Base-by-base conservation (phyloP, 2,329 filamentous ascomycete species). In the Cryoendolithus antarcticus region DNA sequence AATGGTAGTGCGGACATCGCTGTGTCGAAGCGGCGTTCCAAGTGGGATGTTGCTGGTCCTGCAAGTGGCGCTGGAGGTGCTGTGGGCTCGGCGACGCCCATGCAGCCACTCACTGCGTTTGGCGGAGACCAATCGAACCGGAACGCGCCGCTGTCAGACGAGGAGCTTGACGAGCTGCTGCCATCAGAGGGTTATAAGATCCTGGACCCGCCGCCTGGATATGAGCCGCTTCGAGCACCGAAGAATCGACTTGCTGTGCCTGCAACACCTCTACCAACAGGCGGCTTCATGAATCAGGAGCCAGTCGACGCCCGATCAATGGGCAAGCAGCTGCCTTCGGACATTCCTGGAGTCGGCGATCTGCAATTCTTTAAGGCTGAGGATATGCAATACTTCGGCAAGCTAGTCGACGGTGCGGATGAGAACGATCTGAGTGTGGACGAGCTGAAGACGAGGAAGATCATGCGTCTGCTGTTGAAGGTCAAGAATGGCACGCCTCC, bases 401-500 rank as follows among this genome's bases (percentile, higher is more conserved):
- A 98, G 67, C 75, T 98, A 31, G 89, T 93, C 13, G 91, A 98
- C 57, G 86, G 85, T 29, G 82, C 82, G 19, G 86, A 96, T 51
- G 91, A 98, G 64, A 93, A 89, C 52, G 73, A 78, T 13, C 75
- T 98, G 64, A 88, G 80, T 12, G 86, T 98, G 7, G 91, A 98
- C 35, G 89, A 98, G 55, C 66, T 98, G 38, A 96, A 98, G 63
- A 89, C 98, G 64, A 75, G 91, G 45, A 98, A 98, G 66, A 98
- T 98, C 57, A 96, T 98, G 91, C 75, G 91, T 49, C 67, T 98
- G 40, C 70, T 98, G 34, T 72, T 98, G 41, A 98, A 98, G 66
- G 89, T 98, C 70, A 98, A 98, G 74, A 98, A 98, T 59, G 91
- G 91, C 55, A 96, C 91, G 31, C 91, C 91, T 15, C 89, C 91